Evolutionary conservation across 1,284 basidiomycete genomes (phyloP).

Genomic region (Apiotrichum sp.): DNA sequence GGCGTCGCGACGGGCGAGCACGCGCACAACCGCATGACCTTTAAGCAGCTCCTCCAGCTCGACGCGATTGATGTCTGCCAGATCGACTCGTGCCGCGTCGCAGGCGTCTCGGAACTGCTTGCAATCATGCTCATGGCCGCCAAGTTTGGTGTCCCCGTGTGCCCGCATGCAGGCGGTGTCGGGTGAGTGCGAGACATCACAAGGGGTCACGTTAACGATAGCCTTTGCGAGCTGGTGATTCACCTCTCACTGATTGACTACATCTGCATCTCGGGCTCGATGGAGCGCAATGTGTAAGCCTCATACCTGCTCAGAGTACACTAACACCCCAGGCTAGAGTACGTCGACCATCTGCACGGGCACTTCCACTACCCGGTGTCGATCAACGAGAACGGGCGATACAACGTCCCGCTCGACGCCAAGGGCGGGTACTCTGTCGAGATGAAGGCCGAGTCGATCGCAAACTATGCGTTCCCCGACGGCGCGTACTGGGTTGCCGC

Average conservation of each 20-base stretch:
- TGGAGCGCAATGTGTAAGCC: conserved; percentile 65
- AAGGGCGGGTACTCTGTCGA: conserved; percentile 49
- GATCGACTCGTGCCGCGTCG: conserved; percentile 88
- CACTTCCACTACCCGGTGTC: conserved; percentile 84
- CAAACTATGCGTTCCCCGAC: conserved; percentile 46
- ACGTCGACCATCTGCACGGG: conserved; percentile 72
- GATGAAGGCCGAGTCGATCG: conserved; percentile 48
- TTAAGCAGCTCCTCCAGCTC: conserved; percentile 91
- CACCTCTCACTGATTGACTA: conserved; percentile 71
- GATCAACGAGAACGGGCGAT: conserved; percentile 77
- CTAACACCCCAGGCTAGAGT: conserved; percentile 59
- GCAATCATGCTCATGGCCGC: conserved; percentile 90
- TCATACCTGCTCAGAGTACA: not conserved
- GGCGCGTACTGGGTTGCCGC: conserved; percentile 49
- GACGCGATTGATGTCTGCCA: conserved; percentile 93
- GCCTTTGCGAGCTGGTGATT: conserved; percentile 15
- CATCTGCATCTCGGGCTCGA: conserved; percentile 79
- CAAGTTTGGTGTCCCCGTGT: conserved; percentile 77
- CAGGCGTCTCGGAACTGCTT: conserved; percentile 87
- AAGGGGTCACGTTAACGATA: not conserved
- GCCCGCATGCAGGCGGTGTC: conserved; percentile 88
- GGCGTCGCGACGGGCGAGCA: conserved; percentile 95
- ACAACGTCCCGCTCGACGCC: conserved; percentile 56
- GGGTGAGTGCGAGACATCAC: conserved; percentile 47
- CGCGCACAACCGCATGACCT: conserved; percentile 92